A percentile compares a stretch with the other conserved stretches of the same genome.
phyloP scores from a whole-genome alignment of 352 stramenopile genomes.

The Phytophthora cactorum region DNA sequence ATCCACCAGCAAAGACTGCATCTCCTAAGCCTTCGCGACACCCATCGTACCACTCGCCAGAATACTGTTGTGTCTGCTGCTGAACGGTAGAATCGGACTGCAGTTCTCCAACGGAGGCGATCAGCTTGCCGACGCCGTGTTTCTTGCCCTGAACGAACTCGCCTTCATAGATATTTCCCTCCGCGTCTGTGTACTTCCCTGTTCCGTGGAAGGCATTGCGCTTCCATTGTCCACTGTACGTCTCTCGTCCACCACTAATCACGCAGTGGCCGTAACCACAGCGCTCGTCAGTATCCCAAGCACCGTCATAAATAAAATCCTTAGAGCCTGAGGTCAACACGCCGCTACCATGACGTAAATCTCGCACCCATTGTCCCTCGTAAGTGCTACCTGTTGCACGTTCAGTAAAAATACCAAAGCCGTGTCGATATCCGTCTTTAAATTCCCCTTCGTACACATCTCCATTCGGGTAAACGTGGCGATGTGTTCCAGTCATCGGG shows the following conservation, averaged over 20 bases:
- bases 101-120: conserved; percentile 7
- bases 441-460: conserved; percentile 83
- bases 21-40: conserved; percentile 65
- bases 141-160: conserved; percentile 81
- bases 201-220: conserved; percentile 79
- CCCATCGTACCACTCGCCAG: conserved; percentile 65
- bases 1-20: conserved; percentile 56
- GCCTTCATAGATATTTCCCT: conserved; percentile 83
- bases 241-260: conserved; percentile 71
- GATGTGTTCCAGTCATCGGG: conserved; percentile 44
- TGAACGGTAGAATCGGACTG: conserved; percentile 25
- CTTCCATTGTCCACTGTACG: conserved; percentile 77
- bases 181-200: conserved; percentile 83
- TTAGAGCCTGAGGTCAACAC: conserved; percentile 74
- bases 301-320: conserved; percentile 86
- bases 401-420: conserved; percentile 69
- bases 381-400: conserved; percentile 68
- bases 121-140: conserved; percentile 68
- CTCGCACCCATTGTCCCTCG: conserved; percentile 70
- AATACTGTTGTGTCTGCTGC: conserved; percentile 52
- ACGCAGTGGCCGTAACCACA: conserved; percentile 77
- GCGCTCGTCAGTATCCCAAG: conserved; percentile 66
- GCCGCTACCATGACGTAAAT: conserved; percentile 66
- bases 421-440: conserved; percentile 47
- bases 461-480: conserved; percentile 64